Evolutionary conservation across 129 eudicot species (phyloP).

Genomic region (Centella asiatica): DNA sequence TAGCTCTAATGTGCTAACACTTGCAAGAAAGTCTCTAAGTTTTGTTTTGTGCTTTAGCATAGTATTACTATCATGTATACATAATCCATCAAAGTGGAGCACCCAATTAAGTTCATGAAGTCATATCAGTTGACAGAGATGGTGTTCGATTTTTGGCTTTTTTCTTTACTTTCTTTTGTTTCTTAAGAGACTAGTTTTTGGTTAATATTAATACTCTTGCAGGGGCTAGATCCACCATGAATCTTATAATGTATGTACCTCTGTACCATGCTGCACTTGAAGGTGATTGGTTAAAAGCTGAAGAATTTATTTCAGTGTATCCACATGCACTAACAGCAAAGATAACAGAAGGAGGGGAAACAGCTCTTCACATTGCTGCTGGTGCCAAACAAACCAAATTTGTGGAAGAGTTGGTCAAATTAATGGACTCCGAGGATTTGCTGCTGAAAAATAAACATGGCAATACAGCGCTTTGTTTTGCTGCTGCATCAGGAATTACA

Average conservation of each 20-base stretch:
- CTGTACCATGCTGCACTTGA: constrained; percentile 19
- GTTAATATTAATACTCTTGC: no score
- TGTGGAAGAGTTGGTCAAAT: constrained; percentile 25
- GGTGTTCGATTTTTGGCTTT: no score
- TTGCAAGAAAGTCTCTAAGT: no score
- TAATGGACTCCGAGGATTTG: constrained; percentile 17
- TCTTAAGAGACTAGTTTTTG: no score
- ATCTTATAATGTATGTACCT: neutral
- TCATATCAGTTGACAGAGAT: no score
- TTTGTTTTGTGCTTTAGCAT: no score
- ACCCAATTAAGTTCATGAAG: no score
- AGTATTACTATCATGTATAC: no score
- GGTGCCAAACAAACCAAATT: constrained; percentile 21
- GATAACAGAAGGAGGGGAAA: constrained; percentile 6
- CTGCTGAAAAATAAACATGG: constrained; percentile 22
- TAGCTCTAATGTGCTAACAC: no score
- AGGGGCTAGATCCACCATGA: no score
- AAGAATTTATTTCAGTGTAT: neutral
- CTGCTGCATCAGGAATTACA: constrained; percentile 39
- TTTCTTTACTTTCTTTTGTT: no score
- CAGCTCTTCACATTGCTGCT: constrained; percentile 54
- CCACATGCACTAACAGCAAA: neutral
- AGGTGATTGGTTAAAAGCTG: constrained; percentile 18
- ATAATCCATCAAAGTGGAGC: no score
- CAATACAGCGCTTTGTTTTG: constrained; percentile 50